Percentiles rank a stretch among this genome's conserved stretches.
Conservation (phyloP, 495 filamentous ascomycete genomes). For the Aspergillus leporis region DNA sequence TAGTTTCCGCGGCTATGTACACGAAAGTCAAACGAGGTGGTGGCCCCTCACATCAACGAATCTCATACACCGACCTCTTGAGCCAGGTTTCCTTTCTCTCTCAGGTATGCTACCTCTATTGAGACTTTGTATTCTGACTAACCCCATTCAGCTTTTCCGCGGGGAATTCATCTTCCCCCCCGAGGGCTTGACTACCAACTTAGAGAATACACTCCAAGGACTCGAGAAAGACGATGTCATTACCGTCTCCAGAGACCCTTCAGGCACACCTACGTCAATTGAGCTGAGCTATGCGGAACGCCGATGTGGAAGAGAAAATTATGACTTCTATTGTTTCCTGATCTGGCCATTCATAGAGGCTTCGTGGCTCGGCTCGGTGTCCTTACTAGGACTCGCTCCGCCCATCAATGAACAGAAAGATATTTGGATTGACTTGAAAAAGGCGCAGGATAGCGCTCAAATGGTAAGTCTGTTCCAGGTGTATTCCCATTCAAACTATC, state of each 20-base stretch:
- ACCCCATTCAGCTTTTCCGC: conserved; percentile 69
- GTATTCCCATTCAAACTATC: not conserved
- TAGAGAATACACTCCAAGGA: conserved; percentile 72
- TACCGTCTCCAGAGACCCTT: conserved; percentile 57
- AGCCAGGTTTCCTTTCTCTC: conserved; percentile 87
- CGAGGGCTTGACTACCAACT: conserved; percentile 74
- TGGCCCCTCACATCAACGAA: conserved; percentile 74
- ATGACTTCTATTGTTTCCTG: conserved; percentile 96
- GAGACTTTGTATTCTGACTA: conserved; percentile 10
- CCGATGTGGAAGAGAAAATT: conserved; percentile 81
- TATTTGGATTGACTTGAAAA: conserved; percentile 74
- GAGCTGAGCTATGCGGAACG: conserved; percentile 78
- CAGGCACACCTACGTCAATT: conserved; percentile 59
- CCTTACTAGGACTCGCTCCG: conserved; percentile 81
- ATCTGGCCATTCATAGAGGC: conserved; percentile 98
- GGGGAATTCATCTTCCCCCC: conserved; percentile 96
- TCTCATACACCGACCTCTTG: conserved; percentile 67
- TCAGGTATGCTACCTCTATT: conserved; percentile 40
- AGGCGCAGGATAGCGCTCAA: conserved; percentile 81
- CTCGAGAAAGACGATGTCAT: conserved; percentile 84
- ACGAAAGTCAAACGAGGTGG: conserved; percentile 86
- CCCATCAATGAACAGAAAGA: conserved; percentile 59
- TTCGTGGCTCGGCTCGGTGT: conserved; percentile 84
- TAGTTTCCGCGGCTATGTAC: conserved; percentile 88
- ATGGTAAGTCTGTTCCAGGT: conserved; percentile 51